These are phyloP conservation scores for Zizania palustris DNA, from an alignment of 202 grass and related monocot species.

Conservation along the genomic window DNA sequence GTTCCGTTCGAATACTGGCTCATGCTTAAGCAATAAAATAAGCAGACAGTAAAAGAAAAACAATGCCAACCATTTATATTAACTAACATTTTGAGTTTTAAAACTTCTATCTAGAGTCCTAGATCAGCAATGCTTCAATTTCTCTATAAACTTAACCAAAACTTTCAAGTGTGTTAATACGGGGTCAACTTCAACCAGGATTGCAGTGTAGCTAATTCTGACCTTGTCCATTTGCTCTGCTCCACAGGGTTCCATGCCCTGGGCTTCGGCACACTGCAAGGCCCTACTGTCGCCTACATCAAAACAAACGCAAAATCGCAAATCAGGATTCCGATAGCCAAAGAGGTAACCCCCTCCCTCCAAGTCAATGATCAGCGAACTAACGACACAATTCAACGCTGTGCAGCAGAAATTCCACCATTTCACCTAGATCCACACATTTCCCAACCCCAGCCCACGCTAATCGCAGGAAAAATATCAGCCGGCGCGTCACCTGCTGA, in stretches of 20 bases:
- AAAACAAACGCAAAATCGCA: constrained; percentile 18
- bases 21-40: neutral
- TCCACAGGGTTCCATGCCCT: constrained; percentile 95
- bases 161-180: neutral
- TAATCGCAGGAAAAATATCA: constrained; percentile 11
- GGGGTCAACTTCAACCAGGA: neutral
- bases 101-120: constrained; percentile 5
- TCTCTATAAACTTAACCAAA: neutral
- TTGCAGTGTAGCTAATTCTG: constrained; percentile 28
- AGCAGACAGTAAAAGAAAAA: neutral
- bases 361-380: constrained; percentile 16
- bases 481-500: constrained; percentile 64
- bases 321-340: constrained; percentile 40
- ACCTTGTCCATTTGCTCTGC: constrained; percentile 97
- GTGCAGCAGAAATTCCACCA: constrained; percentile 1
- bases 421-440: constrained; percentile 43
- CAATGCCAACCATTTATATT: neutral
- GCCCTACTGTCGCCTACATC: constrained; percentile 81
- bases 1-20: neutral
- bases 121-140: neutral
- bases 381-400: constrained; percentile 23
- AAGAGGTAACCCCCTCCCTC: constrained; percentile 16
- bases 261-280: constrained; percentile 87
- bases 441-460: neutral
- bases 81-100: neutral